phyloP scores from a whole-genome alignment of 2,329 filamentous ascomycete species.

The Ophiobolus disseminans region DNA sequence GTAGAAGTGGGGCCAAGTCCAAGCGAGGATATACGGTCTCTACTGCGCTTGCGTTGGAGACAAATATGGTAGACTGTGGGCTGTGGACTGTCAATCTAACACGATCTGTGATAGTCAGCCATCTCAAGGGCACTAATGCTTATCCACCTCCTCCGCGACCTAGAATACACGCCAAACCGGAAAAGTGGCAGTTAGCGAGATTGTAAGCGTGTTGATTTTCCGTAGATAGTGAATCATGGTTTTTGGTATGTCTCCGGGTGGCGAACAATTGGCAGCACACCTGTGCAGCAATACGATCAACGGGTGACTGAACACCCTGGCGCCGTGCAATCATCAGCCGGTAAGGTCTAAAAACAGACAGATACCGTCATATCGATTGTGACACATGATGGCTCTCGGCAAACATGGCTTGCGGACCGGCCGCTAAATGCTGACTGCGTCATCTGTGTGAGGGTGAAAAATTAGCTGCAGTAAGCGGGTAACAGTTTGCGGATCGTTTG shows the following conservation, averaged over 20 bases:
- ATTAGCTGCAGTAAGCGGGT: slow-evolving; percentile 31
- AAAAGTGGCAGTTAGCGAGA: too few species aligned
- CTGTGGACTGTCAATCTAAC: too few species aligned
- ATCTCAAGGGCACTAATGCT: too few species aligned
- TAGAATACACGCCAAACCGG: too few species aligned
- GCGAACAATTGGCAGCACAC: neutral
- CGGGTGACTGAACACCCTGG: neutral
- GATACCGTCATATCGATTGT: slow-evolving; percentile 19
- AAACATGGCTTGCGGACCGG: slow-evolving; percentile 22
- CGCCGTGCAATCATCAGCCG: slow-evolving; percentile 5
- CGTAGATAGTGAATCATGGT: neutral
- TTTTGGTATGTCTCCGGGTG: neutral
- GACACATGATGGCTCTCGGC: slow-evolving; percentile 22
- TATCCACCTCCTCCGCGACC: too few species aligned
- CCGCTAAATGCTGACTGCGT: slow-evolving; percentile 47
- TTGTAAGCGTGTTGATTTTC: too few species aligned
- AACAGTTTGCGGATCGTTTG: slow-evolving; percentile 15
- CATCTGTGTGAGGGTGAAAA: slow-evolving; percentile 24
- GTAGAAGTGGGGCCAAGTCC: too few species aligned
- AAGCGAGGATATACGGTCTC: too few species aligned
- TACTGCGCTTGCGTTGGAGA: too few species aligned
- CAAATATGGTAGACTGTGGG: too few species aligned
- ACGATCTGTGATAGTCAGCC: too few species aligned
- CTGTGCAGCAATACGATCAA: neutral
- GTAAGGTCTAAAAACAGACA: slow-evolving; percentile 19